Conservation (phyloP, 2,329 filamentous ascomycete species). For the Aureobasidium pullulans region DNA sequence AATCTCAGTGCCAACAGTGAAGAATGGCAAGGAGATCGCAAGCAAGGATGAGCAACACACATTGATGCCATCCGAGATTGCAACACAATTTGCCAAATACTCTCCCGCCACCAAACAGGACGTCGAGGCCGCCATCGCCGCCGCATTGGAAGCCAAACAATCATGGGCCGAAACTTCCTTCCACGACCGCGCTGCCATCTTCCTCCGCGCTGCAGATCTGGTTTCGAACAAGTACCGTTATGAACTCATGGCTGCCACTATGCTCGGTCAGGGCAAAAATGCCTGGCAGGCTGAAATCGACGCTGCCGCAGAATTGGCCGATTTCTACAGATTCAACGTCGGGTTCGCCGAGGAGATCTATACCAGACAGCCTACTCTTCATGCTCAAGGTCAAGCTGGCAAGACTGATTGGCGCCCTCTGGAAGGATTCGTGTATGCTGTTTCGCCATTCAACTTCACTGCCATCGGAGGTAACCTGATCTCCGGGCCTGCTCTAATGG, state of each 20-base stretch:
- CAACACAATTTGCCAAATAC: background rate
- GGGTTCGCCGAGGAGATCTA: slow-evolving; percentile 30
- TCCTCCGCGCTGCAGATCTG: slow-evolving; percentile 29
- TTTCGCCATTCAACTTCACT: slow-evolving; percentile 39
- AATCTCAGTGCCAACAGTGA: background rate
- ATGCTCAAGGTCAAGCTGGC: slow-evolving; percentile 12
- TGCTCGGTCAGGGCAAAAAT: slow-evolving; percentile 38
- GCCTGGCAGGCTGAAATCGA: slow-evolving; percentile 35
- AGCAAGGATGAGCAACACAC: background rate
- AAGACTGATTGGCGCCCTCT: slow-evolving; percentile 32
- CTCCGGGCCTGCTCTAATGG: slow-evolving; percentile 30
- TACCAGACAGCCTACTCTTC: slow-evolving; percentile 29
- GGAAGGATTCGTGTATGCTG: slow-evolving; percentile 37
- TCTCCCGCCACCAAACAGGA: background rate
- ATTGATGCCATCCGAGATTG: background rate
- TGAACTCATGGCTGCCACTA: slow-evolving; percentile 33
- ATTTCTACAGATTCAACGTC: slow-evolving; percentile 32
- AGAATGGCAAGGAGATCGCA: background rate
- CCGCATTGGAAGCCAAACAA: slow-evolving; percentile 28
- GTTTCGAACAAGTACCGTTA: slow-evolving; percentile 24
- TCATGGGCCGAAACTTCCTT: slow-evolving; percentile 30
- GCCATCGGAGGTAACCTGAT: slow-evolving; percentile 34
- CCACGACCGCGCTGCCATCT: slow-evolving; percentile 31
- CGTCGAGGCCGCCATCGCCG: slow-evolving; percentile 22
- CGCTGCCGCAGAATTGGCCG: slow-evolving; percentile 30